Percentiles rank a stretch among this genome's conserved stretches.
Evolutionary conservation across 2,329 filamentous ascomycete genomes (phyloP).

Genomic region (Fusarium begoniae): DNA sequence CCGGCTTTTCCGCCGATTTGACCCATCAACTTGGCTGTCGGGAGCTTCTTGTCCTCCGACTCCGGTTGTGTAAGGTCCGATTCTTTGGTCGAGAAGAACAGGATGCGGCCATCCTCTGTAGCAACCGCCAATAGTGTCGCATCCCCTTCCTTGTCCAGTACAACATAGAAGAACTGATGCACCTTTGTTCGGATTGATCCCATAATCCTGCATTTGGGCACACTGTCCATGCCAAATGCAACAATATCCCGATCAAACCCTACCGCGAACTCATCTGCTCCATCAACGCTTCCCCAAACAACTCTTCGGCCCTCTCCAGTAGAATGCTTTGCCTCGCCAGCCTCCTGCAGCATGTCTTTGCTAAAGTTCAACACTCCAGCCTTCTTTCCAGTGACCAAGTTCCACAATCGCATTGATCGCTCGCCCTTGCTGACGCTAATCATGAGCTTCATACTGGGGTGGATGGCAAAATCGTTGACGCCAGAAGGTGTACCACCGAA

Average conservation of each 20-base stretch:
- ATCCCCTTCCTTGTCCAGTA: conserved; percentile 54
- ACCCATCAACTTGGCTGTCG: conserved; percentile 74
- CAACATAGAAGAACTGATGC: conserved; percentile 81
- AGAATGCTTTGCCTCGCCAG: conserved; percentile 79
- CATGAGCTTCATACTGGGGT: conserved; percentile 97
- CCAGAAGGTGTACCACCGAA: conserved; percentile 84
- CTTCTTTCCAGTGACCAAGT: conserved; percentile 95
- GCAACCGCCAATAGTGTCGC: conserved; percentile 75
- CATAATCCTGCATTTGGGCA: conserved; percentile 78
- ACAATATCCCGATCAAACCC: conserved; percentile 87
- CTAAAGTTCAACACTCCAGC: conserved; percentile 90
- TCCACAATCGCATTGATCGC: conserved; percentile 93
- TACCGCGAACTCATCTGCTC: conserved; percentile 84
- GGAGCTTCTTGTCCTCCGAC: conserved; percentile 48
- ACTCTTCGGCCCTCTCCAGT: conserved; percentile 86
- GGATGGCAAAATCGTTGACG: conserved; percentile 93
- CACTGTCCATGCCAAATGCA: conserved; percentile 89
- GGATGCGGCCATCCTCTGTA: conserved; percentile 87
- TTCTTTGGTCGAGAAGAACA: conserved; percentile 79
- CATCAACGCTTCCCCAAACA: conserved; percentile 77
- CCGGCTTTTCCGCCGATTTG: conserved; percentile 79
- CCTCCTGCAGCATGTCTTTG: conserved; percentile 74
- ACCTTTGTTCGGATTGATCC: conserved; percentile 78
- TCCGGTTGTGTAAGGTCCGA: conserved; percentile 55
- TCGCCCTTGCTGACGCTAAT: conserved; percentile 91